These are phyloP conservation scores for Boletus smithii DNA, from an alignment of 1,284 basidiomycete species.

Conservation along the genomic window DNA sequence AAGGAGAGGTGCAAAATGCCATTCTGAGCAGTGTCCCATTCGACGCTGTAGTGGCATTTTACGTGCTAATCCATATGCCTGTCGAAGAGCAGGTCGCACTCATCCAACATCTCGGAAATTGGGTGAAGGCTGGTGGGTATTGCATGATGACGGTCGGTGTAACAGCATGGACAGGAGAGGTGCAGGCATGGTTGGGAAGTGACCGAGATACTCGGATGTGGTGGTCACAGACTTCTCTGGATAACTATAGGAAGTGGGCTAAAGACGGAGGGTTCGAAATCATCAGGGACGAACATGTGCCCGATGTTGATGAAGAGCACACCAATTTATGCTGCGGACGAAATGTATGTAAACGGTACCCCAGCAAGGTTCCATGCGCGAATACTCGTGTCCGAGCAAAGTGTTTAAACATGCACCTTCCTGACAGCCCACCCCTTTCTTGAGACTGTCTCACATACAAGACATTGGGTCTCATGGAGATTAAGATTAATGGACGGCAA, in stretches of 20 bases:
- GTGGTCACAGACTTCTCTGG: not conserved
- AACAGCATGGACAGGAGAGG: slow-evolving; percentile 4
- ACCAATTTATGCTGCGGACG: slow-evolving; percentile 7
- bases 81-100: slow-evolving; percentile 9
- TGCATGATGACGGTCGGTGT: slow-evolving; percentile 13
- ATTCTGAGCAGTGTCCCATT: not conserved
- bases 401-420: slow-evolving; percentile 2
- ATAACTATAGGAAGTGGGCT: not conserved
- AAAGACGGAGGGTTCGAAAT: slow-evolving; percentile 10
- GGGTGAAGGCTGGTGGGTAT: slow-evolving; percentile 9
- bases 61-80: slow-evolving; percentile 8
- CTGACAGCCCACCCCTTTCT: not conserved
- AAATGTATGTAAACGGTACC: slow-evolving; percentile 8
- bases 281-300: slow-evolving; percentile 10
- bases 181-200: slow-evolving; percentile 1
- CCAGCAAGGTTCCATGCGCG: not conserved
- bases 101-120: slow-evolving; percentile 20
- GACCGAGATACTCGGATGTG: slow-evolving; percentile 5
- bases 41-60: slow-evolving; percentile 6
- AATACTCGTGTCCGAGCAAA: slow-evolving; percentile 10
- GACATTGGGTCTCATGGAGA: slow-evolving; percentile 17
- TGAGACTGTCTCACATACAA: too few relatives aligned
- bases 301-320: slow-evolving; percentile 1
- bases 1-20: not conserved
- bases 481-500: slow-evolving; percentile 21